Evolutionary conservation across 305 asterid species (phyloP).

Genomic region (Ruellia speciosa): DNA sequence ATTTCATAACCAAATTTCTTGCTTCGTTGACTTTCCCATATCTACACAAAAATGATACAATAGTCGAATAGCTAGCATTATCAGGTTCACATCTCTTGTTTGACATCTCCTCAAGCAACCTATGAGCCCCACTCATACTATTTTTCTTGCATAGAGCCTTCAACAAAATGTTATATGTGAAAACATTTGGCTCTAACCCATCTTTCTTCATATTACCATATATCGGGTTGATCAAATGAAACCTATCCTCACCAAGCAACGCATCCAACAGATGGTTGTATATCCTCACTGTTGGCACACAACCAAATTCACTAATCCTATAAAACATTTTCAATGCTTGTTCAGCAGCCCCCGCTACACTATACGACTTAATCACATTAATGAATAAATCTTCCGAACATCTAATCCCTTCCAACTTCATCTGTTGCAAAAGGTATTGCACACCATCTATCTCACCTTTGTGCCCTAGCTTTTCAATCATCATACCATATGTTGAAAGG

Average conservation of each 20-base stretch:
- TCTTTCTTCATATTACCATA: slow-evolving; percentile 78
- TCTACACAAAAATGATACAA: slow-evolving; percentile 66
- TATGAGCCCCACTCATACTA: slow-evolving; percentile 54
- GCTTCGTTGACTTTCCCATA: slow-evolving; percentile 55
- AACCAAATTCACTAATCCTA: slow-evolving; percentile 69
- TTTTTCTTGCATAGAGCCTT: slow-evolving; percentile 77
- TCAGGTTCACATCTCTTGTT: slow-evolving; percentile 74
- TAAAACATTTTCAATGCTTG: slow-evolving; percentile 70
- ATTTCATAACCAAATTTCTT: slow-evolving; percentile 45
- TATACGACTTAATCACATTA: slow-evolving; percentile 52
- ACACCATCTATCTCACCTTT: slow-evolving; percentile 55
- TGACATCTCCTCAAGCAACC: slow-evolving; percentile 75
- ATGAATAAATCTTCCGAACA: slow-evolving; percentile 65
- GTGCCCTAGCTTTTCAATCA: slow-evolving; percentile 64
- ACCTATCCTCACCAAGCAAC: slow-evolving; percentile 68
- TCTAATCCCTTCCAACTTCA: slow-evolving; percentile 60
- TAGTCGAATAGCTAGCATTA: slow-evolving; percentile 69
- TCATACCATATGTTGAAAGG: slow-evolving; percentile 50
- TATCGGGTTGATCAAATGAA: slow-evolving; percentile 62
- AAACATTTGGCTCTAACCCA: slow-evolving; percentile 76
- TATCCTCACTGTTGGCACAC: slow-evolving; percentile 66
- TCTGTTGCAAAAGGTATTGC: slow-evolving; percentile 79
- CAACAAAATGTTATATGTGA: slow-evolving; percentile 74
- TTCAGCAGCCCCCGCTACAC: slow-evolving; percentile 42
- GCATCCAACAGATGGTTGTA: slow-evolving; percentile 80